A percentile compares a stretch with the other conserved stretches of the same genome.
These are phyloP conservation scores for Neophaeococcomyces aloes DNA, from an alignment of 2,329 filamentous ascomycete genomes.

Conservation along the genomic window DNA sequence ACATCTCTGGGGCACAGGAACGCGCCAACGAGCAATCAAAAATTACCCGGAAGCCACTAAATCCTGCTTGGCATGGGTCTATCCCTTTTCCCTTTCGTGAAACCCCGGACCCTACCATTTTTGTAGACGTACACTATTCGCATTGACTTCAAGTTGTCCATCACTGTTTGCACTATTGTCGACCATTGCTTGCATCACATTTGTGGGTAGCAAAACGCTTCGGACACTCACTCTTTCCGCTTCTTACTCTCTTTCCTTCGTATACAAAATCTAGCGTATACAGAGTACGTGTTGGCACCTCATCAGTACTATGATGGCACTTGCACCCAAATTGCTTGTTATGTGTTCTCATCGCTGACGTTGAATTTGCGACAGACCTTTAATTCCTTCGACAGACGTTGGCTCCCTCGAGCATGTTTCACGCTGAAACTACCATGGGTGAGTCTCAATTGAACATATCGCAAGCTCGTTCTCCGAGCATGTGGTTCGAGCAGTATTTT, in stretches of 20 bases:
- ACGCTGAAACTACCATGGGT: conserved; percentile 7
- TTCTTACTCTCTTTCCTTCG: background rate
- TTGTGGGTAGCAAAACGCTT: background rate
- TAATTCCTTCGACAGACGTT: background rate
- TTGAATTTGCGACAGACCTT: conserved; percentile 5
- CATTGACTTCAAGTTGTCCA: conserved; percentile 1
- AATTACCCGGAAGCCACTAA: conserved; percentile 1
- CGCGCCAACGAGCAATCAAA: conserved; percentile 1
- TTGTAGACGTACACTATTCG: background rate
- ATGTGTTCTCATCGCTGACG: conserved; percentile 1
- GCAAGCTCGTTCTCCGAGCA: background rate
- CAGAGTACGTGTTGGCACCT: background rate
- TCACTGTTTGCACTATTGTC: conserved; percentile 1
- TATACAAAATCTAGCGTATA: background rate
- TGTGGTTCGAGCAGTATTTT: background rate
- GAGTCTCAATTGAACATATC: conserved; percentile 2
- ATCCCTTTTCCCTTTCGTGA: conserved; percentile 7
- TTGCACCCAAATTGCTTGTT: background rate
- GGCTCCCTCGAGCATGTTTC: background rate
- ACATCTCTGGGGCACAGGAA: conserved; percentile 3
- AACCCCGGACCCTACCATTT: background rate
- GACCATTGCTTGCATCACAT: background rate
- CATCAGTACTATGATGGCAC: background rate
- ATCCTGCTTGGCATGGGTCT: background rate
- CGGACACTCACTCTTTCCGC: conserved; percentile 2